Base-by-base conservation (phyloP, 176 grass and related monocot genomes). In the Oryza brachyantha region DNA sequence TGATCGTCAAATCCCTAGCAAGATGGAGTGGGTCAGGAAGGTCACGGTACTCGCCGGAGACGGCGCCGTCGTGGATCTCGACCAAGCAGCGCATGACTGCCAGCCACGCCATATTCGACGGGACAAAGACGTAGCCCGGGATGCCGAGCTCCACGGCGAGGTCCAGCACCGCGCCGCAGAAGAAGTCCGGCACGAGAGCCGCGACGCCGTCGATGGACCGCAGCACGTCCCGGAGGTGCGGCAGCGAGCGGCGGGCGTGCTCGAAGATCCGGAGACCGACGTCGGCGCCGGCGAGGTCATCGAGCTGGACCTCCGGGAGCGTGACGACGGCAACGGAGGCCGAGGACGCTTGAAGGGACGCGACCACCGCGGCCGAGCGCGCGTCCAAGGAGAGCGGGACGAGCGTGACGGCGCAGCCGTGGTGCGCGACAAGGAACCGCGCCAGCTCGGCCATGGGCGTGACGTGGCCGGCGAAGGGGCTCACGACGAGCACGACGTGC, bases 131-230 rank as follows among this genome's bases (percentile, higher is more conserved):
- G 48, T 88, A 91, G 26, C 29, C 60, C 3, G 88, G 85, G 16
- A 94, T 26, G n/a, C 75, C 80, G 79, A 94, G 48, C 70, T 88
- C 88, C 26, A 58, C 31, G 32, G 83, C 85, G 7, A 86, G 46
- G 19, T 46, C 37, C 26, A 94, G 48, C 22, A 9, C 37, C 37
- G 9, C 37, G 41, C 16, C 19, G 31, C 52, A 11, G 70, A 88
- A 91, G 5, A 91, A 64, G 50, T 94, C 92, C 21, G 59, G 38
- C 88, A 66, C 3, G 43, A 5, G 31, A 66, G 12, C 88, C 39
- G 61, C 74, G 46, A 32, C 7, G 74, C 37, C 37, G 37, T 1
- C 37, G 37, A 38, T 38, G 37, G 37, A 38, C 7, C 35, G 35
- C 35, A 36, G 35, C 3, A 36, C 4, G 5, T 36, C 40, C n/a